A percentile compares a stretch with the other conserved stretches of the same genome.
phyloP scores from a whole-genome alignment of 192 early-diverging fungal species.

The Backusella parvicylindrica region DNA sequence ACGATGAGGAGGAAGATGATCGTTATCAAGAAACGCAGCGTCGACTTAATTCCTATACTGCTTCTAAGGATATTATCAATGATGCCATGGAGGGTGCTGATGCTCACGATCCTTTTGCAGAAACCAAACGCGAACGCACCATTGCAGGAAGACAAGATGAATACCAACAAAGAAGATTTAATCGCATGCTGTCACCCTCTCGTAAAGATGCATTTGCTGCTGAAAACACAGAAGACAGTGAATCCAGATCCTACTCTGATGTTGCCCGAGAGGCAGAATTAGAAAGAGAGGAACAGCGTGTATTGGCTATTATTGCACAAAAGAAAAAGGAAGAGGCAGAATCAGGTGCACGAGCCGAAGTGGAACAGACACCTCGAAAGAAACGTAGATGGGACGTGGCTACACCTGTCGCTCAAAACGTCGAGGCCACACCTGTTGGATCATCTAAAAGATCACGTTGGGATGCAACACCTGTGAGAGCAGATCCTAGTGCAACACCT shows the following conservation, averaged over 20 bases:
- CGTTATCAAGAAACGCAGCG: constrained; percentile 43
- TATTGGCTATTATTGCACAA: constrained; percentile 69
- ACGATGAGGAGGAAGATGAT: constrained; percentile 49
- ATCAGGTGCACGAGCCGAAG: constrained; percentile 24
- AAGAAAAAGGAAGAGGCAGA: constrained; percentile 61
- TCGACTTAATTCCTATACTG: constrained; percentile 69
- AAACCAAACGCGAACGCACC: constrained; percentile 40
- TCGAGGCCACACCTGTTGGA: constrained; percentile 35
- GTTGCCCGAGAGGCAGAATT: constrained; percentile 84
- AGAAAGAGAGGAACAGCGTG: constrained; percentile 75
- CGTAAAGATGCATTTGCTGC: constrained; percentile 74
- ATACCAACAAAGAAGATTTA: constrained; percentile 79
- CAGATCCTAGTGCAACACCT: constrained; percentile 68
- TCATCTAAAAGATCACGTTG: constrained; percentile 44
- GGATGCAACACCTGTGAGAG: constrained; percentile 77
- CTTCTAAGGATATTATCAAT: constrained; percentile 72
- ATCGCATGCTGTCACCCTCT: constrained; percentile 79
- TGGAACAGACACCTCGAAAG: constrained; percentile 28
- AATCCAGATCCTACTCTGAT: constrained; percentile 74
- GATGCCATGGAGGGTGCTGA: constrained; percentile 57
- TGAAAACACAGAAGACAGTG: constrained; percentile 33
- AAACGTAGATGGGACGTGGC: constrained; percentile 85
- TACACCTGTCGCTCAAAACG: constrained; percentile 49
- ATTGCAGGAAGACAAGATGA: constrained; percentile 87
- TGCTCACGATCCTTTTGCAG: constrained; percentile 63